Evolutionary conservation across 2,329 filamentous ascomycete genomes (phyloP).

Genomic region (Fusarium sp.): DNA sequence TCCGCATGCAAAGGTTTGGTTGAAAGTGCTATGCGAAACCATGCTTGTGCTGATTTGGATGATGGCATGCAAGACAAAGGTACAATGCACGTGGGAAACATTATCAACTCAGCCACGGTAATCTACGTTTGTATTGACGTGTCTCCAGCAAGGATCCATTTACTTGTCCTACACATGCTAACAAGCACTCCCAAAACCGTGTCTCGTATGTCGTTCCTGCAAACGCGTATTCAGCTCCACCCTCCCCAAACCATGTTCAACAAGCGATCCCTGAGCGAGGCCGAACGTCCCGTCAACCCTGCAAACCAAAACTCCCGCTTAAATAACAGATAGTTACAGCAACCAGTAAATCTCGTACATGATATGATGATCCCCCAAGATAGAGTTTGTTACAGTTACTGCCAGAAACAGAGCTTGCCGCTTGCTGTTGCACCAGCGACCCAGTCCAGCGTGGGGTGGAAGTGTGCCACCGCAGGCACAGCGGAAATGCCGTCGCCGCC

Average conservation of each 20-base stretch:
- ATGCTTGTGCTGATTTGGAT: background rate
- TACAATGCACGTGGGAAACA: conserved; percentile 3
- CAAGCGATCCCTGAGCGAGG: conserved; percentile 9
- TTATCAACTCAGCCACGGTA: conserved; percentile 26
- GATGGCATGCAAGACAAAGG: background rate
- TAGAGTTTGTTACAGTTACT: conserved; percentile 58
- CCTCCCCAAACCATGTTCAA: background rate
- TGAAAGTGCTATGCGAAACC: background rate
- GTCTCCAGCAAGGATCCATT: background rate
- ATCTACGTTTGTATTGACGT: conserved; percentile 5
- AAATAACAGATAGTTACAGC: conserved; percentile 9
- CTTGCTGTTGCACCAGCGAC: conserved; percentile 91
- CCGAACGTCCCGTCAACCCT: background rate
- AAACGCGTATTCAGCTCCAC: conserved; percentile 9
- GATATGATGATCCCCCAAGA: background rate
- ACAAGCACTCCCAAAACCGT: background rate
- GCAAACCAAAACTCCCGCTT: conserved; percentile 32
- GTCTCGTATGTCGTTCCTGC: background rate
- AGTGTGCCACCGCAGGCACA: conserved; percentile 91
- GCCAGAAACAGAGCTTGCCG: conserved; percentile 93
- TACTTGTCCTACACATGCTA: background rate
- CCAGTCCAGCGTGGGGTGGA: conserved; percentile 91
- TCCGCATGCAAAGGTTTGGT: conserved; percentile 11
- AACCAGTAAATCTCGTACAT: background rate
- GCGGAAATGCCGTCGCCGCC: conserved; percentile 92